Evolutionary conservation across 2,329 filamentous ascomycete species (phyloP).

Genomic region (Coniochaeta hoffmannii): DNA sequence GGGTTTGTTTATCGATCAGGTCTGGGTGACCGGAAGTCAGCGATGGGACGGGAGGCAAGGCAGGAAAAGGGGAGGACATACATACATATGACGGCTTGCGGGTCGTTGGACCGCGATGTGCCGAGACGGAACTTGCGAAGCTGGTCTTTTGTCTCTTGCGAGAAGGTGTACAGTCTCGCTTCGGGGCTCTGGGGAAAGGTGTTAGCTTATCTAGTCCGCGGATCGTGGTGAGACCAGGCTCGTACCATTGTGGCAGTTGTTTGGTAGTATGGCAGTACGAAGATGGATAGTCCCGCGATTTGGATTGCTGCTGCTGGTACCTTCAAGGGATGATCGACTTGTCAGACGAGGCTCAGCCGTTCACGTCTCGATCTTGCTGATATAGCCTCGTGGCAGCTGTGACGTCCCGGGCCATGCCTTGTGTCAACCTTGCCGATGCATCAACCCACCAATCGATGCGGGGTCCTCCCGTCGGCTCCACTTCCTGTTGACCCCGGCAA

Average conservation of each 20-base stretch:
- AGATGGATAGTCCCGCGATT: too few relatives aligned
- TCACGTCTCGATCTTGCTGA: not conserved
- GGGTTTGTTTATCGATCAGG: conserved; percentile 83
- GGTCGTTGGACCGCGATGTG: conserved; percentile 77
- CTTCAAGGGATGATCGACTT: not conserved
- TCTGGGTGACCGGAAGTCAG: conserved; percentile 38
- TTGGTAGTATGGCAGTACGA: not conserved
- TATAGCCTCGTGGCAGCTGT: not conserved
- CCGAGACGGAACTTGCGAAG: conserved; percentile 90
- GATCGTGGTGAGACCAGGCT: not conserved
- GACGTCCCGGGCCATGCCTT: not conserved
- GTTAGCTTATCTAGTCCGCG: too few relatives aligned
- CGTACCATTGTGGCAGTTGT: not conserved
- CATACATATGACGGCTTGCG: conserved; percentile 93
- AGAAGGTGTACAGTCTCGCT: conserved; percentile 87
- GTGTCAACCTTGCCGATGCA: conserved; percentile 1
- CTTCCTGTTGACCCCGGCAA: not conserved
- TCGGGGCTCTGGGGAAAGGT: conserved; percentile 42
- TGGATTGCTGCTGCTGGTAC: too few relatives aligned
- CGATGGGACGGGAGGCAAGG: not conserved
- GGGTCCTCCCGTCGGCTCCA: not conserved
- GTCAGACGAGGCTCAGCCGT: not conserved
- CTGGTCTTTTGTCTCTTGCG: conserved; percentile 78
- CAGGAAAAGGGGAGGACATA: conserved; percentile 24
- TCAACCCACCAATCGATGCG: not conserved